Evolutionary conservation across 306 rosid genomes (phyloP), one percentile per base, ranked within the genome.

Genomic region (Cicer chorassanicum): DNA sequence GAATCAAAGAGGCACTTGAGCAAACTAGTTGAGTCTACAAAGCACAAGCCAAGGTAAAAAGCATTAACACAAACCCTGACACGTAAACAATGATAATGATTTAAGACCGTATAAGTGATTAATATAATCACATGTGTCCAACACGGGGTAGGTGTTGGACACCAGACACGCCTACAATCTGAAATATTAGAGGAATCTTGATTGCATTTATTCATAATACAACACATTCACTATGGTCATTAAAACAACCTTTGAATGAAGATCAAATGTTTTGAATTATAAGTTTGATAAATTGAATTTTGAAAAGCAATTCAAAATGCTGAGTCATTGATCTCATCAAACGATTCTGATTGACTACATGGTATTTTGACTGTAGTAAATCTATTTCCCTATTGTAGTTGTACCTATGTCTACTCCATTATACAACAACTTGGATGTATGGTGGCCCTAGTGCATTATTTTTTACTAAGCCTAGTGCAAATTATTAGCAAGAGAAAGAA

Each of bases 41-140:
- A 12, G 21, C 67, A 54, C 48, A 74, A 68, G 51, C 46, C 73
- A 74, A 74, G 85, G 85, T 84, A 73, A 69, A 41, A 74, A 65
- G 76, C 74, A 67, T 29, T 0, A 29, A 29, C 36, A 29, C 36
- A 29, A 29, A 29, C 36, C 0, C 5, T 29, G 36, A 29, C 36
- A 29, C 36, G 4, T 24, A 24, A 24, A 29, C 36, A 29, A 29
- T 29, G 36, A 29, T 29, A 29, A 29, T 29, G 4, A 29, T 3
- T 29, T 29, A 0, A 29, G 5, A 29, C 3, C 36, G 5, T 29
- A 4, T 29, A 29, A 29, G 36, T 29, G 36, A 29, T 29, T 3
- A 29, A 29, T 29, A 29, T 29, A 29, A 29, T 29, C 36, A 29
- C 36, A 29, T 29, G 36, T 4, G 36, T 29, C 36, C 36, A 29